phyloP scores from a whole-genome alignment of 2,329 filamentous ascomycete genomes.

The Fusarium bactridioides region DNA sequence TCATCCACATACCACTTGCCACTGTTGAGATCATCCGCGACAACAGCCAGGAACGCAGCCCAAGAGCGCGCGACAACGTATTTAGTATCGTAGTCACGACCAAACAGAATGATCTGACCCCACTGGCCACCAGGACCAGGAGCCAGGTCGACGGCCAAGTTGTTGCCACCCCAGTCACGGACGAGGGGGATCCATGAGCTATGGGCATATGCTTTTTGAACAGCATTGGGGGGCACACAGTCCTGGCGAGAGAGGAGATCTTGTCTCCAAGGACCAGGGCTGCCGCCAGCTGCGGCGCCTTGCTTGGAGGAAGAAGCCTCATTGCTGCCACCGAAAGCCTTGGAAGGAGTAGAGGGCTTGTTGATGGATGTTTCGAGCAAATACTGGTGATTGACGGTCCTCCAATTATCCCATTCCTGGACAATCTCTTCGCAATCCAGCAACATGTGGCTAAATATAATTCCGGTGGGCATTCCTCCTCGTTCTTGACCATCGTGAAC shows the following conservation, averaged over 20 bases:
- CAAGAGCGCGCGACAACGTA: conserved; percentile 95
- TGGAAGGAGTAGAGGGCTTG: conserved; percentile 72
- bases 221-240: conserved; percentile 83
- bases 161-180: conserved; percentile 98
- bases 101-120: conserved; percentile 97
- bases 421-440: conserved; percentile 98
- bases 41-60: conserved; percentile 82
- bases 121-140: conserved; percentile 90
- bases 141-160: conserved; percentile 90
- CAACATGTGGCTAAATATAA: conserved; percentile 93
- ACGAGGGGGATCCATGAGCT: conserved; percentile 95
- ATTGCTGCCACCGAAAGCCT: conserved; percentile 72
- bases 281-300: conserved; percentile 61
- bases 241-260: conserved; percentile 86
- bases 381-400: conserved; percentile 89
- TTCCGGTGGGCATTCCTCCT: conserved; percentile 86
- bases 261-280: conserved; percentile 77
- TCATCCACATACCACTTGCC: conserved; percentile 94
- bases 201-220: conserved; percentile 94
- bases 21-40: conserved; percentile 90
- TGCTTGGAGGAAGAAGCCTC: conserved; percentile 75
- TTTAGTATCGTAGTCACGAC: conserved; percentile 97
- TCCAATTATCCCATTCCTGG: conserved; percentile 98
- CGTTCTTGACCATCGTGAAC: conserved; percentile 97
- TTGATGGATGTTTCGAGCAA: conserved; percentile 67